Evolutionary conservation across 208 protist species (phyloP).

Genomic region (Wallacemonas rigidus): DNA sequence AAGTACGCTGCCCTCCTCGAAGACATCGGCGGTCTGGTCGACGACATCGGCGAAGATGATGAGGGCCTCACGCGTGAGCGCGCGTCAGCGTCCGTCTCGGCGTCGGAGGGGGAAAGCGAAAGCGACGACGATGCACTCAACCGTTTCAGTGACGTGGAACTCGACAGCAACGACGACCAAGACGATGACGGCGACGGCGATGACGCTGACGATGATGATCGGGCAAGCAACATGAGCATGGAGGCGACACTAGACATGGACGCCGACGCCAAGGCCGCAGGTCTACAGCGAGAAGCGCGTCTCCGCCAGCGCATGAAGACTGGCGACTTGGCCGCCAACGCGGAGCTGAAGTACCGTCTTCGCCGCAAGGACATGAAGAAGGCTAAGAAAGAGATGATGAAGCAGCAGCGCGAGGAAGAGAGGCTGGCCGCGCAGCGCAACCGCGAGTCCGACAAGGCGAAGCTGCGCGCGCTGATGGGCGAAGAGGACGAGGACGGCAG

Average conservation of each 20-base stretch:
- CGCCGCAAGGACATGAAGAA: constrained; percentile 87
- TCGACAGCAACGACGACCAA: constrained; percentile 35
- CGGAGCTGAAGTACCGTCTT: constrained; percentile 87
- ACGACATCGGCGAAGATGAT: constrained; percentile 36
- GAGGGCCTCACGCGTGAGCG: background rate
- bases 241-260: constrained; percentile 87
- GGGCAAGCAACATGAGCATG: constrained; percentile 47
- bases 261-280: constrained; percentile 65
- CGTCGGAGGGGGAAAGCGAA: constrained; percentile 23
- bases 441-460: constrained; percentile 48
- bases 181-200: constrained; percentile 27
- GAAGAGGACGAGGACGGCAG: constrained; percentile 49
- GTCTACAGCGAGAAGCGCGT: constrained; percentile 70
- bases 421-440: constrained; percentile 36
- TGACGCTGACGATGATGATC: constrained; percentile 19
- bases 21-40: constrained; percentile 75
- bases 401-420: constrained; percentile 64
- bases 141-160: constrained; percentile 78
- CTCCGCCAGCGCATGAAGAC: constrained; percentile 65
- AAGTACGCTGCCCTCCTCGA: constrained; percentile 85
- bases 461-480: constrained; percentile 61
- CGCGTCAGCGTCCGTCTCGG: background rate
- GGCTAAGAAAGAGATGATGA: constrained; percentile 79
- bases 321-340: constrained; percentile 57
- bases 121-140: constrained; percentile 83